Base-by-base conservation (phyloP, 805 yeast species). In the Wickerhamiella cacticola region DNA sequence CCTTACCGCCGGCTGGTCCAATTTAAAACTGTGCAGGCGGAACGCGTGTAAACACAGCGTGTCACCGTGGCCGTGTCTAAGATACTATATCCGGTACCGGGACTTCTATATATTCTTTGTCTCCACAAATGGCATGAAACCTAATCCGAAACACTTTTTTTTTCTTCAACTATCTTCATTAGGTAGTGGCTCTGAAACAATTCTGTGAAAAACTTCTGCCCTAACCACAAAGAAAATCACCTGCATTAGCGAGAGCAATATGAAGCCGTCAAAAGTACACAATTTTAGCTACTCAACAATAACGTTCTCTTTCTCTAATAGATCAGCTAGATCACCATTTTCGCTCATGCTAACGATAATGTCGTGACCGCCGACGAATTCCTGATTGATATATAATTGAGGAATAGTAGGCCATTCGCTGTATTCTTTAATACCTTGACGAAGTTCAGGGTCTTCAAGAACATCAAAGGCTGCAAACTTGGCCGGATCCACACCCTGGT, bases 371-470 rank as follows among this genome's bases (percentile, higher is more conserved):
- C 99, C 99, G 47, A 92, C 75, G 62, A 92, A 92, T 63, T 92
- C 98, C 55, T 80, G 79, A 56, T 69, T 66, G 48, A 92, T 86
- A 61, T 88, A 92, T 39, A 92, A 73, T 66, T 92, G 99, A 13
- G 99, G 99, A 51, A 92, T 87, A 0, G 99, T 92, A 49, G 99
- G 99, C 99, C 99, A 92, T 55, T 83, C 80, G 56, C 89, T 79
- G 66, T 76, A 92, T 63, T 92, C 98, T 68, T 92, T 92, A 59
- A 92, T 86, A 26, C 97, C 98, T 42, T 84, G 79, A 67, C 98
- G 82, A 53, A 92, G 74, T 59, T 92, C 97, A 2, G 82, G 78
- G 63, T 92, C 98, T 66, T 92, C 97, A 55, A 92, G 70, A 0
- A 92, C 98, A 61, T 92, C 89, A 67, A 83, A 92, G 18, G 97